Evolutionary conservation across 148 eudicot species (phyloP).

Genomic region (Rhododendron ferrugineum): DNA sequence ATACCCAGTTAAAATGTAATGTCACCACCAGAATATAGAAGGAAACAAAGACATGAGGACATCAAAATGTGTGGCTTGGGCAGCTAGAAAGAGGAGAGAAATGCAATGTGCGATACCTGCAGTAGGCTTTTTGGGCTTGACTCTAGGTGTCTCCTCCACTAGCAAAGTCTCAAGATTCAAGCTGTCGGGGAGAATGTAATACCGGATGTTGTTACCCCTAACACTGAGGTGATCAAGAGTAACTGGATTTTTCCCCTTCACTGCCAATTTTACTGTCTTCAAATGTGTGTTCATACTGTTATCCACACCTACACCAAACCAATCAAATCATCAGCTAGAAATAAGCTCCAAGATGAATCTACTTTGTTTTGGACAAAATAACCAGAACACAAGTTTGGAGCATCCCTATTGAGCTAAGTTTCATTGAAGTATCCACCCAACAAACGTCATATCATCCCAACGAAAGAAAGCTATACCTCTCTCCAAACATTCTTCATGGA

Average conservation of each 20-base stretch:
- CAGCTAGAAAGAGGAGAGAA: background rate
- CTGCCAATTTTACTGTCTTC: constrained; percentile 67
- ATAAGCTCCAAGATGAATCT: background rate
- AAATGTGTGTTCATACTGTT: constrained; percentile 80
- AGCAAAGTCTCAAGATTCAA: constrained; percentile 69
- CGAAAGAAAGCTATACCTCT: background rate
- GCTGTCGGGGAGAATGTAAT: constrained; percentile 72
- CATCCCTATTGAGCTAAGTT: background rate
- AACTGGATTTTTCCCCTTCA: constrained; percentile 66
- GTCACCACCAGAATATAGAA: background rate
- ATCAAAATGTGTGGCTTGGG: background rate
- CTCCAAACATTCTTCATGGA: background rate
- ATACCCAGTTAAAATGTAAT: background rate
- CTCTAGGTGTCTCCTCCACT: constrained; percentile 69
- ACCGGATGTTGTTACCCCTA: constrained; percentile 72
- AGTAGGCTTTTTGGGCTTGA: constrained; percentile 67
- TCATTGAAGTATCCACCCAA: background rate
- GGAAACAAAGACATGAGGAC: background rate
- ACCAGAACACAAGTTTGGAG: background rate
- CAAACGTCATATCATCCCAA: background rate
- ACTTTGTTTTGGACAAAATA: background rate
- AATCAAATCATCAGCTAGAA: background rate
- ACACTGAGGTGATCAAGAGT: constrained; percentile 69
- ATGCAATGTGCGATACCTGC: constrained; percentile 31
- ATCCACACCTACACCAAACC: constrained; percentile 48